phyloP scores from a whole-genome alignment of 495 filamentous ascomycete species.

The Annulohypoxylon bovei region DNA sequence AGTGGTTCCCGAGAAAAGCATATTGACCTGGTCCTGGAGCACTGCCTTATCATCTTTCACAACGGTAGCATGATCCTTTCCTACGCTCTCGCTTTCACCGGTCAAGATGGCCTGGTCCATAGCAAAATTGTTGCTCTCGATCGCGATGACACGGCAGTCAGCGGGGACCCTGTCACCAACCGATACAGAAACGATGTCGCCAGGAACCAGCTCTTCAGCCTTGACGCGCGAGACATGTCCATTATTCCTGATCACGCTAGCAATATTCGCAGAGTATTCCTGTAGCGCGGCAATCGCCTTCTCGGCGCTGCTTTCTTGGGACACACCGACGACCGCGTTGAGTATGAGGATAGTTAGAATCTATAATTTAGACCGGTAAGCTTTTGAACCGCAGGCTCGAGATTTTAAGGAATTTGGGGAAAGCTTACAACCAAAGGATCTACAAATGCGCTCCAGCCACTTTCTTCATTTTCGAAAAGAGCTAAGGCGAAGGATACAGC shows the following conservation, averaged over 20 bases:
- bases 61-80: slow-evolving; percentile 74
- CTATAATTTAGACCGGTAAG: slow-evolving; percentile 53
- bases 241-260: slow-evolving; percentile 84
- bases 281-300: slow-evolving; percentile 98
- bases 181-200: slow-evolving; percentile 87
- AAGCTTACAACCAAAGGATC: slow-evolving; percentile 88
- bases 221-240: slow-evolving; percentile 80
- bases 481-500: slow-evolving; percentile 95
- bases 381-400: slow-evolving; percentile 21
- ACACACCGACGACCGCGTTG: slow-evolving; percentile 96
- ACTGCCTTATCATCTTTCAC: slow-evolving; percentile 86
- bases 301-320: slow-evolving; percentile 97
- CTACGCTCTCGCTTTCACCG: slow-evolving; percentile 96
- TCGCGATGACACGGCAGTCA: slow-evolving; percentile 88
- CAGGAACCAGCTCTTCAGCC: slow-evolving; percentile 95
- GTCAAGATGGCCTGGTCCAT: slow-evolving; percentile 98
- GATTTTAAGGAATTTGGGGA: not conserved
- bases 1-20: slow-evolving; percentile 98
- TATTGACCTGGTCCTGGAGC: slow-evolving; percentile 97
- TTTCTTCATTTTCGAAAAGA: slow-evolving; percentile 84
- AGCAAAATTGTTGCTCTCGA: slow-evolving; percentile 96
- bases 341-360: slow-evolving; percentile 97
- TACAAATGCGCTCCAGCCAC: slow-evolving; percentile 98
- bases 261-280: slow-evolving; percentile 98
- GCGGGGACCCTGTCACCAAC: slow-evolving; percentile 97